Percentiles rank a stretch among this genome's conserved stretches.
Evolutionary conservation across 2,329 filamentous ascomycete species (phyloP).

Genomic region (Verticillium dahliae): DNA sequence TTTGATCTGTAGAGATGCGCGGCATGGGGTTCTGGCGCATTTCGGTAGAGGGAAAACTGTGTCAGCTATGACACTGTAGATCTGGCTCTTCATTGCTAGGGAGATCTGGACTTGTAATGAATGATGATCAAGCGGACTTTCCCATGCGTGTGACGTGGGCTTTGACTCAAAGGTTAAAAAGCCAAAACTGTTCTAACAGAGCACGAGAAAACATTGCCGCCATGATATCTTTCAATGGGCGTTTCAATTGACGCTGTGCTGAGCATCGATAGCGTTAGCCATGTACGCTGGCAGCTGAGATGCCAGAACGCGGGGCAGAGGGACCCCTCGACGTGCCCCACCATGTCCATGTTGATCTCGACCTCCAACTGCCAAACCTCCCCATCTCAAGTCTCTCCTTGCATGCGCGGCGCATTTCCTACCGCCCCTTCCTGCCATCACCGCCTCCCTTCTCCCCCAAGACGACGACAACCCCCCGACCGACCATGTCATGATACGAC

Average conservation of each 20-base stretch:
- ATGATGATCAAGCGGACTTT: not conserved
- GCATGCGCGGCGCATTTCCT: not conserved
- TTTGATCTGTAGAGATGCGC: slow-evolving; percentile 53
- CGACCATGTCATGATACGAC: not conserved
- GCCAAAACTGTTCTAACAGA: too few species aligned
- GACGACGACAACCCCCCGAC: not conserved
- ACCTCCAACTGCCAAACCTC: not conserved
- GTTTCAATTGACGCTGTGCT: not conserved
- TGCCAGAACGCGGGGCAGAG: not conserved
- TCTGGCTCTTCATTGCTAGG: not conserved
- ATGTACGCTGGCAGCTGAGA: not conserved
- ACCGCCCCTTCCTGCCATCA: not conserved
- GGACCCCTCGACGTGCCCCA: not conserved
- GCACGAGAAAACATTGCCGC: too few species aligned
- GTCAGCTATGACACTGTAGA: not conserved
- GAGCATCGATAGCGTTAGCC: not conserved
- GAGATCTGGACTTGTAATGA: not conserved
- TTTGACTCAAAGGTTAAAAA: too few species aligned
- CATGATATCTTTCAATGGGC: too few species aligned
- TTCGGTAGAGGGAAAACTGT: not conserved
- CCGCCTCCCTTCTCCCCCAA: too few species aligned
- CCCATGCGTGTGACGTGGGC: not conserved
- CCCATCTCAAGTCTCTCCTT: not conserved
- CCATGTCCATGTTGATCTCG: not conserved
- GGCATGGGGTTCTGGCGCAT: not conserved